phyloP scores from a whole-genome alignment of 2,329 filamentous ascomycete species.

The Teratosphaeria zuluensis region DNA sequence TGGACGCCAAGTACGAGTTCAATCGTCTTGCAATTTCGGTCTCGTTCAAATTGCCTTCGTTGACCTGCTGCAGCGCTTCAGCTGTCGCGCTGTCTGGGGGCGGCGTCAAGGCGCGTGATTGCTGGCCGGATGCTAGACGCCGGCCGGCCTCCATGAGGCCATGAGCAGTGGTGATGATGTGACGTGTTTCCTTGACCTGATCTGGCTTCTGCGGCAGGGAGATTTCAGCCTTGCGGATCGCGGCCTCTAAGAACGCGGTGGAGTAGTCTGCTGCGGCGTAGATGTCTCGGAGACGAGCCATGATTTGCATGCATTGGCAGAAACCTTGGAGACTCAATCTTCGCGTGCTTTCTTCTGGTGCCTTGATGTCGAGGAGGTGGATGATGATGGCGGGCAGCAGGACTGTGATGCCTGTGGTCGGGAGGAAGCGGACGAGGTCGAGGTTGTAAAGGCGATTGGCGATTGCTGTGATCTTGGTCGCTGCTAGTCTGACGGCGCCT shows the following conservation, averaged over 20 bases:
- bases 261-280: slow-evolving; percentile 94
- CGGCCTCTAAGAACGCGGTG: slow-evolving; percentile 88
- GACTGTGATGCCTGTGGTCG: slow-evolving; percentile 83
- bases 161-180: slow-evolving; percentile 33
- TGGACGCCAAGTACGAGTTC: slow-evolving; percentile 41
- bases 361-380: slow-evolving; percentile 86
- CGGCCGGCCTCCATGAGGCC: slow-evolving; percentile 38
- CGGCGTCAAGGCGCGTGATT: slow-evolving; percentile 19
- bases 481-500: slow-evolving; percentile 71
- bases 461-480: slow-evolving; percentile 76
- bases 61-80: neutral
- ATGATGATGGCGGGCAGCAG: slow-evolving; percentile 89
- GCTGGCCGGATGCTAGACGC: slow-evolving; percentile 19
- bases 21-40: slow-evolving; percentile 39
- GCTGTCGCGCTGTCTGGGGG: slow-evolving; percentile 16
- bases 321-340: slow-evolving; percentile 70
- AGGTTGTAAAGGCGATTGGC: slow-evolving; percentile 64
- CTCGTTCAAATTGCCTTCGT: slow-evolving; percentile 26
- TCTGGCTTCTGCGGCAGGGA: slow-evolving; percentile 44
- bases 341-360: slow-evolving; percentile 60
- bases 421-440: slow-evolving; percentile 67
- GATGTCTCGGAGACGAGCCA: slow-evolving; percentile 76
- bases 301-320: slow-evolving; percentile 84
- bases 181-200: slow-evolving; percentile 21
- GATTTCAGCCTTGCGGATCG: slow-evolving; percentile 77